Base-by-base conservation (phyloP, 371 early-diverging fungal genomes). In the Rhizopus microsporus region DNA sequence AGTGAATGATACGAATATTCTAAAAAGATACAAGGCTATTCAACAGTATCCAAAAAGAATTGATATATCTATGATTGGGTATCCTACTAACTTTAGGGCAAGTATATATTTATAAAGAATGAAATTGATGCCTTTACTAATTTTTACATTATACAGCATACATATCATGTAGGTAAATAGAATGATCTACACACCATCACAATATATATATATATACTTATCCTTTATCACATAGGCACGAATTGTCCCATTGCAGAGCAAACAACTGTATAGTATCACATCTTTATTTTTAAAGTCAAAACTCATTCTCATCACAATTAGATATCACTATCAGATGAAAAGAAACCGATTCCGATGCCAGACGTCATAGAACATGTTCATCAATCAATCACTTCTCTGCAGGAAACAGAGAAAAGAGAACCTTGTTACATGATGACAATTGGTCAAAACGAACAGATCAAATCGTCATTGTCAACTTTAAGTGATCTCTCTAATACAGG, bases 61-160 rank as follows among this genome's bases (percentile, higher is more conserved):
- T 46, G 46, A 46, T 46, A 46, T 46, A n/a, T 46, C 46, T 1
- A 46, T 46, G 46, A 46, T 46, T 46, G 46, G 46, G 7, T 29
- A 46, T 29, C 46, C 46, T 46, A 46, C 46, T 23, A 15, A 46
- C 29, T 46, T 46, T 46, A 17, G 46, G 12, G 46, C 23, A 46
- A 46, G 46, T 46, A 12, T n/a, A 6, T 15, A 13, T 1, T 2
- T 23, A 23, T 23, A 23, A 23, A 23, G 23, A 23, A 23, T 23
- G 23, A 23, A 0, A 23, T 42, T 42, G 15, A 7, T 29, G 4
- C 7, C 8, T 2, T 46, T 46, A 29, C 8, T 46, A 7, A 7
- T 12, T 46, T 9, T 46, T 23, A 15, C 23, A 46, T 23, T 7
- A 29, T 46, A 23, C 23, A 46, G 46, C 46, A 46, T 9, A 46